Base-by-base conservation (phyloP, 2,329 filamentous ascomycete species). In the Leptoxyphium fumago region DNA sequence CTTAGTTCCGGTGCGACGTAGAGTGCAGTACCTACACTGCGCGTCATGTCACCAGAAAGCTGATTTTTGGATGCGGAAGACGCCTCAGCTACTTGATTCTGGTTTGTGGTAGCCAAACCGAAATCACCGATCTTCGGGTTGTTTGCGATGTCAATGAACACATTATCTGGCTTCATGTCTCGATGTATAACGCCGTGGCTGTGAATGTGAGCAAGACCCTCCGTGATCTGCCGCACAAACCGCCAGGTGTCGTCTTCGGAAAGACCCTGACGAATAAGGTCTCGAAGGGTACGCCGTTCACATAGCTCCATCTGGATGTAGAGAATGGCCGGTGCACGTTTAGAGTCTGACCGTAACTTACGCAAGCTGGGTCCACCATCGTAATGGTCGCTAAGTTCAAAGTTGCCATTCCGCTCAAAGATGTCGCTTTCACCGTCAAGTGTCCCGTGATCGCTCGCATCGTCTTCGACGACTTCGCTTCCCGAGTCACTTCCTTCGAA, bases 291-390 rank as follows among this genome's bases (percentile, higher is more conserved):
- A 52, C 84, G 77, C 58, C 89, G 91, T 60, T 96, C 89, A 57
- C 91, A 98, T 53, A 95, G 94, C 60, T 98, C 91, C 91, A 98
- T 98, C 48, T 94, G 91, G 45, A 98, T 96, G 60, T 95, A 98
- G 38, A 98, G 72, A 6, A 88, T 80, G 0, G 82, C 88, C 43
- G 75, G 76, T 47, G 75, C 73, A 38, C 73, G 69, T 44, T 48
- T 51, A 15, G 67, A 65, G 44, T 65, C 63, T 11, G 70, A 71
- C 43, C 66, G 66, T 14, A 70, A 71, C 42, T 64, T 62, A 9
- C 41, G 44, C 5, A 49, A 39, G 13, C 13, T 36, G 15, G 36
- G 38, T 29, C 8, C 29, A 39, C 17, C 10, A 11, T 43, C 17
- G 41, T 26, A 11, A 5, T 42, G 39, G 18, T 11, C 29, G 10